Percentiles rank a stretch among this genome's conserved stretches.
Evolutionary conservation across 192 early-diverging fungal genomes (phyloP).

Genomic region (Backusella parvicylindrica): DNA sequence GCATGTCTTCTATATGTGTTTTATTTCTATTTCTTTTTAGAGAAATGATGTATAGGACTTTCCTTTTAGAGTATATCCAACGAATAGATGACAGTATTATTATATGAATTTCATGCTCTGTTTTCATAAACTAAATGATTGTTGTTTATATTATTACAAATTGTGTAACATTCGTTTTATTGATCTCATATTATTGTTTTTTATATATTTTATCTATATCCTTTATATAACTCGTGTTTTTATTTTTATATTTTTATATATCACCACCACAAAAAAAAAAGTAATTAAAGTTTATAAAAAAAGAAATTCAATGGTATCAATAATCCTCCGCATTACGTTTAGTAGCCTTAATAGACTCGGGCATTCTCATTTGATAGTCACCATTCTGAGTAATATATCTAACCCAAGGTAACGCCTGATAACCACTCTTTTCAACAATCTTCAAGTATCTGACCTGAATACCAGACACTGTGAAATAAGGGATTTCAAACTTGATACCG

Average conservation of each 20-base stretch:
- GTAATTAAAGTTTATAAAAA: too few species aligned
- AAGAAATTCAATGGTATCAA: constrained; percentile 1
- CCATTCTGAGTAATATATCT: constrained; percentile 88
- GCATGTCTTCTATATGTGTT: too few species aligned
- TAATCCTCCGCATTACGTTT: constrained; percentile 37
- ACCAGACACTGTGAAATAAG: constrained; percentile 87
- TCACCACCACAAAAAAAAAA: not conserved
- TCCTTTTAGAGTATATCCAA: not conserved
- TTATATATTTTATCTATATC: not conserved
- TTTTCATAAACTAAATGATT: too few species aligned
- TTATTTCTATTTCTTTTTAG: not conserved
- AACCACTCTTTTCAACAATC: constrained; percentile 87
- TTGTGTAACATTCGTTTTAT: not conserved
- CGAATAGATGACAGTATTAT: not conserved
- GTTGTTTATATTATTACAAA: not conserved
- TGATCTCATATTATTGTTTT: too few species aligned
- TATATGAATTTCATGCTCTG: too few species aligned
- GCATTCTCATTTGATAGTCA: constrained; percentile 95
- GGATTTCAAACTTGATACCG: constrained; percentile 85
- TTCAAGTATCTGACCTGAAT: constrained; percentile 91
- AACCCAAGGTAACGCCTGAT: constrained; percentile 87
- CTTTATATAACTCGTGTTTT: not conserved
- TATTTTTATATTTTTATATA: not conserved
- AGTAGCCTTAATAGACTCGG: constrained; percentile 73
- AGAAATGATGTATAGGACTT: not conserved